Evolutionary conservation across 139 green algal genomes (phyloP).

Genomic region (Coccomyxa sp.): DNA sequence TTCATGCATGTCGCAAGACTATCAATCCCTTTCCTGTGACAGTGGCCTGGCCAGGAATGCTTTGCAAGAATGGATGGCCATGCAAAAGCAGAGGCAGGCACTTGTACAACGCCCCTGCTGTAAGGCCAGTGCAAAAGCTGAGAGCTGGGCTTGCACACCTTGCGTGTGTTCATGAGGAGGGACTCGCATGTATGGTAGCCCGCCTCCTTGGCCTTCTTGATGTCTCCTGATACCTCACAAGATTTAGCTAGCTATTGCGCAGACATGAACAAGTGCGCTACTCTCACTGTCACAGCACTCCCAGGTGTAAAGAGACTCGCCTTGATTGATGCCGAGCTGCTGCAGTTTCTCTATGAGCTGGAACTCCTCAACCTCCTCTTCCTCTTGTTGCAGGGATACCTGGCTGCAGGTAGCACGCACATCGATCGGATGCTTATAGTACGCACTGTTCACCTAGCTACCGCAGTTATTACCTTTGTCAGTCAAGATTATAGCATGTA

Average conservation of each 20-base stretch:
- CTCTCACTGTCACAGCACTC: neutral
- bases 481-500: too few species aligned
- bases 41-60: too few species aligned
- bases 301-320: slow-evolving; percentile 5
- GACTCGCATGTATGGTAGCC: slow-evolving; percentile 73
- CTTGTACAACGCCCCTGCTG: neutral
- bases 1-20: too few species aligned
- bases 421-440: too few species aligned
- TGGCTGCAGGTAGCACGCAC: too few species aligned
- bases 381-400: too few species aligned
- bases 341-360: slow-evolving; percentile 64
- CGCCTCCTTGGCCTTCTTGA: slow-evolving; percentile 90
- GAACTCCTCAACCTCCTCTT: slow-evolving; percentile 44
- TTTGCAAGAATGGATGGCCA: too few species aligned
- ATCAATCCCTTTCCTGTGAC: too few species aligned
- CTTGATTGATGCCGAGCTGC: slow-evolving; percentile 59
- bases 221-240: slow-evolving; percentile 47
- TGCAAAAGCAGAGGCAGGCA: neutral
- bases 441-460: too few species aligned
- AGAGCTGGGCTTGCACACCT: slow-evolving; percentile 37
- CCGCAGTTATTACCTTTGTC: too few species aligned
- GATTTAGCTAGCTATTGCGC: neutral
- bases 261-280: neutral
- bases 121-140: too few species aligned
- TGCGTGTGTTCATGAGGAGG: slow-evolving; percentile 78